phyloP scores from a whole-genome alignment of 2,329 filamentous ascomycete species.

The Neobulgaria alba region DNA sequence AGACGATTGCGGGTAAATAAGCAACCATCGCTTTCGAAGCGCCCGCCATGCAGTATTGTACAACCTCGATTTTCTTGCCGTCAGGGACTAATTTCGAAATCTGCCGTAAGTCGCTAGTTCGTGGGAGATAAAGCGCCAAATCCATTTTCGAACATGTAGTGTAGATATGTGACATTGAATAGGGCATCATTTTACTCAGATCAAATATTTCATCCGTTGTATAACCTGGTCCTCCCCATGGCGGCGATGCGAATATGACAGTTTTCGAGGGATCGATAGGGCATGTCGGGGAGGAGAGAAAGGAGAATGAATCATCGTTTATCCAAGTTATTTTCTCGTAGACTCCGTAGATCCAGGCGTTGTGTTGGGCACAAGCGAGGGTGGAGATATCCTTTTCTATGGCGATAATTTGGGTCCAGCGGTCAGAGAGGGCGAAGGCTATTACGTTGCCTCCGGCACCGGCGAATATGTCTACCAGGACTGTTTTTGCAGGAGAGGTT shows the following conservation, averaged over 20 bases:
- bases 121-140: slow-evolving; percentile 72
- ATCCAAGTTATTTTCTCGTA: slow-evolving; percentile 75
- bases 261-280: slow-evolving; percentile 21
- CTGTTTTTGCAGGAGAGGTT: slow-evolving; percentile 16
- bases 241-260: slow-evolving; percentile 63
- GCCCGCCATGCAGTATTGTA: slow-evolving; percentile 87
- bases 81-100: slow-evolving; percentile 50
- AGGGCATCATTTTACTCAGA: slow-evolving; percentile 79
- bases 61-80: slow-evolving; percentile 56
- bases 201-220: slow-evolving; percentile 66
- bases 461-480: slow-evolving; percentile 78
- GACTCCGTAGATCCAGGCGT: slow-evolving; percentile 79
- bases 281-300: slow-evolving; percentile 15
- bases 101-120: slow-evolving; percentile 76
- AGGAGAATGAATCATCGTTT: slow-evolving; percentile 70
- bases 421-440: slow-evolving; percentile 74
- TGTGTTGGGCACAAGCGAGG: slow-evolving; percentile 85
- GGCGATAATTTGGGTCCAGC: slow-evolving; percentile 78
- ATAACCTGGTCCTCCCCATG: slow-evolving; percentile 66
- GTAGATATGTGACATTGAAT: slow-evolving; percentile 58
- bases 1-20: slow-evolving; percentile 43
- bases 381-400: slow-evolving; percentile 77
- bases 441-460: slow-evolving; percentile 92
- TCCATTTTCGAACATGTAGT: slow-evolving; percentile 50
- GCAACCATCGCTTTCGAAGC: slow-evolving; percentile 76